These are phyloP conservation scores for Sanguinoderma infundibulare DNA, from an alignment of 1,284 basidiomycete species.

Conservation along the genomic window DNA sequence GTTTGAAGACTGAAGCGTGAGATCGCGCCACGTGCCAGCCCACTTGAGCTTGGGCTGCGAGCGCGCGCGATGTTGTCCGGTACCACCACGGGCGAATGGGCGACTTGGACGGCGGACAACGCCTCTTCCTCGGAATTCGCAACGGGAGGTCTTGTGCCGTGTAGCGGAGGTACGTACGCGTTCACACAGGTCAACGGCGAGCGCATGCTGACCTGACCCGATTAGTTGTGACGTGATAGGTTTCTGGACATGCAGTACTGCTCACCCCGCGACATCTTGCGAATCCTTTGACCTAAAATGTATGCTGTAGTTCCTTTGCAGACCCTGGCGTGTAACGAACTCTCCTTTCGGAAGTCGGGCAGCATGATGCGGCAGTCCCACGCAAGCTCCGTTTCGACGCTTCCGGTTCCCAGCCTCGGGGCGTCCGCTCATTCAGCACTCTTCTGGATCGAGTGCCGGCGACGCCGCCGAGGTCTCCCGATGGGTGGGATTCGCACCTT, in stretches of 20 bases:
- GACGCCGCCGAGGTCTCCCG: conserved; percentile 9
- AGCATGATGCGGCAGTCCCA: conserved; percentile 4
- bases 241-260: not conserved
- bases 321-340: not conserved
- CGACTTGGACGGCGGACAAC: not conserved
- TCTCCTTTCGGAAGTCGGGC: not conserved
- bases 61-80: not conserved
- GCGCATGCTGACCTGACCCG: not conserved
- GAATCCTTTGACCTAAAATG: not conserved
- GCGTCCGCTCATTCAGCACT: conserved; percentile 5
- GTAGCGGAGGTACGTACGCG: not conserved
- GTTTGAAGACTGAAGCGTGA: too few relatives aligned
- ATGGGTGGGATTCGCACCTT: conserved; percentile 4
- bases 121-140: not conserved
- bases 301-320: not conserved
- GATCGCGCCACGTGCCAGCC: not conserved
- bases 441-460: conserved; percentile 11
- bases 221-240: not conserved
- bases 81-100: not conserved
- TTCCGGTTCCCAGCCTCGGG: conserved; percentile 14
- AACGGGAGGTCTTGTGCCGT: not conserved
- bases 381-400: conserved; percentile 12
- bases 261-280: not conserved
- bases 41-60: not conserved
- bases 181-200: not conserved